These are phyloP conservation scores for Parsonsia alboflavescens DNA, from an alignment of 257 asterid genomes.

Conservation along the genomic window DNA sequence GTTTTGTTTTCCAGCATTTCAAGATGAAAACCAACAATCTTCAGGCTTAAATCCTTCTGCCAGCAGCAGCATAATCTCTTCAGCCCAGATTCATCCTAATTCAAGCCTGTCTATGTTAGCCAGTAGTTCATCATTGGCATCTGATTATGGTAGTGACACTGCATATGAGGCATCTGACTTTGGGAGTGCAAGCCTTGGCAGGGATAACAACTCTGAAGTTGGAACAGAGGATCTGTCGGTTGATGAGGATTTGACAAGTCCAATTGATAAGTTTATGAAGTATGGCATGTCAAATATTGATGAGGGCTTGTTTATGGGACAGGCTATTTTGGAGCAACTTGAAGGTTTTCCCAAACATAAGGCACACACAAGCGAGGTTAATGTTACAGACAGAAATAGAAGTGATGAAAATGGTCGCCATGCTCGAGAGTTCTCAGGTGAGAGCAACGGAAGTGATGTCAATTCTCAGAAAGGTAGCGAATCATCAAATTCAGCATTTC, in stretches of 20 bases:
- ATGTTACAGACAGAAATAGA: conserved; percentile 28
- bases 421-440: conserved; percentile 59
- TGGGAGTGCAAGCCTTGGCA: conserved; percentile 67
- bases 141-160: conserved; percentile 89
- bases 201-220: conserved; percentile 76
- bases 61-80: conserved; percentile 35
- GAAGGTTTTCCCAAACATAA: conserved; percentile 69
- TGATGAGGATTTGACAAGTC: conserved; percentile 68
- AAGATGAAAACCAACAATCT: conserved; percentile 59
- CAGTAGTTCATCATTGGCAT: conserved; percentile 62
- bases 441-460: conserved; percentile 74
- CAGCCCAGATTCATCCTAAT: conserved; percentile 46
- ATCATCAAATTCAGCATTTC: conserved; percentile 40
- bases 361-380: conserved; percentile 34
- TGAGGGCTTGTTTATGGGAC: conserved; percentile 94
- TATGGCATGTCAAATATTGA: conserved; percentile 93
- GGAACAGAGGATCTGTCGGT: conserved; percentile 66
- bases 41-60: conserved; percentile 41
- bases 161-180: conserved; percentile 86
- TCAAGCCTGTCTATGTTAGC: conserved; percentile 40
- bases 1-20: conserved; percentile 61
- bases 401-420: conserved; percentile 60
- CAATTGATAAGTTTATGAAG: conserved; percentile 84
- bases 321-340: conserved; percentile 84
- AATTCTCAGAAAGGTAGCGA: conserved; percentile 64